phyloP scores from a whole-genome alignment of 768 basidiomycete species.

The Boletus eberwhitei region DNA sequence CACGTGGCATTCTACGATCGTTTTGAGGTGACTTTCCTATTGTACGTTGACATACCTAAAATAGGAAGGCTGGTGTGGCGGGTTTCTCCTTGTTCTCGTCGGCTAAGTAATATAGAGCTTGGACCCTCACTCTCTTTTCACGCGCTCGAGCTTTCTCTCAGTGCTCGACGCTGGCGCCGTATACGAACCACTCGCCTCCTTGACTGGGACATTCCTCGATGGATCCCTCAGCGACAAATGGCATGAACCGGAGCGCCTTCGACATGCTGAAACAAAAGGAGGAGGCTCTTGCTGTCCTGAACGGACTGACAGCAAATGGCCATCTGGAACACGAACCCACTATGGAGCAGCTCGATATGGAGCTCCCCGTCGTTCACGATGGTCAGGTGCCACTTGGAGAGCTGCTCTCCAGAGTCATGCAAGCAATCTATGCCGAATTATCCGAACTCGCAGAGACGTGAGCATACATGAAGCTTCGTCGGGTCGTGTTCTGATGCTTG shows the following conservation, averaged over 20 bases:
- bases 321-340: conserved; percentile 36
- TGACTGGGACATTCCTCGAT: neutral
- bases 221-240: conserved; percentile 17
- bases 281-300: conserved; percentile 27
- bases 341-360: conserved; percentile 61
- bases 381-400: conserved; percentile 74
- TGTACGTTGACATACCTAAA: conserved; percentile 2
- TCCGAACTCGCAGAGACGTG: conserved; percentile 86
- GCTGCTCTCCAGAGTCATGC: conserved; percentile 70
- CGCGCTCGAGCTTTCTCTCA: neutral
- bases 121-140: neutral
- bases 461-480: conserved; percentile 24
- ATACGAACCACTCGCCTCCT: neutral
- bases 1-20: conserved; percentile 5
- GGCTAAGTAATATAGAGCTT: neutral
- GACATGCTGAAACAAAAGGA: conserved; percentile 31
- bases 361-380: conserved; percentile 70
- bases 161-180: conserved; percentile 5
- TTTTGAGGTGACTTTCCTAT: conserved; percentile 5
- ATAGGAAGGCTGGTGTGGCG: conserved; percentile 9
- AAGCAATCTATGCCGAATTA: conserved; percentile 79
- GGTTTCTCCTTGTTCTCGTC: conserved; percentile 15
- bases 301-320: conserved; percentile 33
- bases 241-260: conserved; percentile 11
- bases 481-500: neutral